Conservation (phyloP, 306 rosid genomes). For the Corylus avellana region DNA sequence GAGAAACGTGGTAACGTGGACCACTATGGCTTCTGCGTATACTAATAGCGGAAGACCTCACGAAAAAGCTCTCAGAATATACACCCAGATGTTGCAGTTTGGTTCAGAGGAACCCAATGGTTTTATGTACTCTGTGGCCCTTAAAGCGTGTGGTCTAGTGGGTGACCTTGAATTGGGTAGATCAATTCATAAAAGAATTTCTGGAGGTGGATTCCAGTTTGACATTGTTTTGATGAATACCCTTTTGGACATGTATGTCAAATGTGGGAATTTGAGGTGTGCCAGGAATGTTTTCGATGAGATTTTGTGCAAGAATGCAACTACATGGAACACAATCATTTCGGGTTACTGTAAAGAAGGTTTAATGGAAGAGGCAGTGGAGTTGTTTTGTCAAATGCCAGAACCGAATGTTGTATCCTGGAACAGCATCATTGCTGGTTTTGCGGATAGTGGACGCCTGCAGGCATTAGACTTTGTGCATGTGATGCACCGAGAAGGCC, state of each 20-base stretch:
- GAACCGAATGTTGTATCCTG: conserved; percentile 66
- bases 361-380: conserved; percentile 59
- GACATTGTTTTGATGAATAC: conserved; percentile 84
- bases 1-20: conserved; percentile 64
- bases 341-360: conserved; percentile 60
- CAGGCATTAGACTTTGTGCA: conserved; percentile 52
- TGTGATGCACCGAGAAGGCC: conserved; percentile 58
- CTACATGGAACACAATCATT: conserved; percentile 68
- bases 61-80: conserved; percentile 49
- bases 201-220: conserved; percentile 40
- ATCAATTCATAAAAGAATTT: conserved; percentile 46
- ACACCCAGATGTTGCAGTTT: conserved; percentile 46
- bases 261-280: conserved; percentile 69
- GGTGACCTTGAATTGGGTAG: conserved; percentile 61
- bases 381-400: conserved; percentile 58
- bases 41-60: conserved; percentile 56
- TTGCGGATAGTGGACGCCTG: conserved; percentile 43
- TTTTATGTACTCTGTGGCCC: conserved; percentile 75
- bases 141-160: conserved; percentile 67
- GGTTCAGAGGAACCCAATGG: conserved; percentile 56
- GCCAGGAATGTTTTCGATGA: conserved; percentile 59
- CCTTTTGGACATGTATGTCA: conserved; percentile 84
- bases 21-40: conserved; percentile 76
- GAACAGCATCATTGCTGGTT: conserved; percentile 83
- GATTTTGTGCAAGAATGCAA: conserved; percentile 44